These are phyloP conservation scores for Epichloe aotearoae DNA, from an alignment of 2,329 filamentous ascomycete genomes.

Conservation along the genomic window DNA sequence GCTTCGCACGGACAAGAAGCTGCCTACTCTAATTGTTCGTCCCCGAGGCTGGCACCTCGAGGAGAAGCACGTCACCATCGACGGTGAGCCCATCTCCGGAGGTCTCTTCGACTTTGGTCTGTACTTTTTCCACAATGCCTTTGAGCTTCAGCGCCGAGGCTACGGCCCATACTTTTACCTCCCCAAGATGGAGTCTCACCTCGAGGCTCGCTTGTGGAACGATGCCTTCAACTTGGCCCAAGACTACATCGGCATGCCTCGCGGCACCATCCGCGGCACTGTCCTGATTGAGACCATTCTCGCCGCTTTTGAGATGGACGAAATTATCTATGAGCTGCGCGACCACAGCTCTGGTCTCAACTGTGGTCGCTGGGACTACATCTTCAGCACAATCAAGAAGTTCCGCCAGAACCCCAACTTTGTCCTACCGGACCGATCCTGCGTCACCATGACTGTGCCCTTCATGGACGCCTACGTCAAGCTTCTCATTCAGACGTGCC, in stretches of 20 bases:
- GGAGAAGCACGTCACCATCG: slow-evolving; percentile 94
- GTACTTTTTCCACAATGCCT: slow-evolving; percentile 98
- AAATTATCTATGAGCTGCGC: slow-evolving; percentile 98
- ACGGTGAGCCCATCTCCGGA: slow-evolving; percentile 88
- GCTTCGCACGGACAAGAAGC: slow-evolving; percentile 75
- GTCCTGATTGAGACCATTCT: slow-evolving; percentile 97
- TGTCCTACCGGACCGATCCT: slow-evolving; percentile 78
- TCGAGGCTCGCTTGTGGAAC: slow-evolving; percentile 96
- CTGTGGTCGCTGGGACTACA: slow-evolving; percentile 99
- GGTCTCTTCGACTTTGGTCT: slow-evolving; percentile 93
- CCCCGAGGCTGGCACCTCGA: slow-evolving; percentile 96
- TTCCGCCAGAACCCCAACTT: slow-evolving; percentile 93
- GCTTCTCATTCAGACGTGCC: slow-evolving; percentile 95
- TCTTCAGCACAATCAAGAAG: slow-evolving; percentile 99
- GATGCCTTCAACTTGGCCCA: slow-evolving; percentile 93
- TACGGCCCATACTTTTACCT: slow-evolving; percentile 95
- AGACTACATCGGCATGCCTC: slow-evolving; percentile 78
- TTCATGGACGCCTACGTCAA: slow-evolving; percentile 98
- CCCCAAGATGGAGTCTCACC: slow-evolving; percentile 95
- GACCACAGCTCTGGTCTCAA: slow-evolving; percentile 95
- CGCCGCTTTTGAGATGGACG: slow-evolving; percentile 98
- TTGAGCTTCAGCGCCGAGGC: slow-evolving; percentile 72
- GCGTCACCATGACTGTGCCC: slow-evolving; percentile 93
- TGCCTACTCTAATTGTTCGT: slow-evolving; percentile 83
- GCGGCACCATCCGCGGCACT: slow-evolving; percentile 87